A percentile compares a stretch with the other conserved stretches of the same genome.
Evolutionary conservation across 305 asterid genomes (phyloP).

Genomic region (Petunia hybrid): DNA sequence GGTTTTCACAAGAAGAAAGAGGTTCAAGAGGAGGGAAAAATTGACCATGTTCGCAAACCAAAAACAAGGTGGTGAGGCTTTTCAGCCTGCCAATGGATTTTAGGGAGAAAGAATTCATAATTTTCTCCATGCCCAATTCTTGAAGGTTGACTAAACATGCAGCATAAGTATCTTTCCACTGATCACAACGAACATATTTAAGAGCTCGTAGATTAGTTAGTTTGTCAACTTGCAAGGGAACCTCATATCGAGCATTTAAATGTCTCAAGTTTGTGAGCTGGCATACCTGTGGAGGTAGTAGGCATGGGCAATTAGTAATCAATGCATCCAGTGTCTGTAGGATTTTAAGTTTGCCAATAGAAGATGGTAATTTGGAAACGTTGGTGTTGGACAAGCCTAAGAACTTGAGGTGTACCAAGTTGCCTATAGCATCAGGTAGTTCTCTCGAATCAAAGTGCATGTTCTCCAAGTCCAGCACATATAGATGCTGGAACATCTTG

Average conservation of each 20-base stretch:
- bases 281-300: constrained; percentile 11
- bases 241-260: background rate
- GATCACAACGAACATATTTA: background rate
- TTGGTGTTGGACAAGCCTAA: background rate
- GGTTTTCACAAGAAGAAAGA: constrained; percentile 29
- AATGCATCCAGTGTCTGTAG: constrained; percentile 18
- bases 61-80: background rate
- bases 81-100: constrained; percentile 26
- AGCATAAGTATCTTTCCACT: constrained; percentile 31
- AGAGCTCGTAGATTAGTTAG: constrained; percentile 32
- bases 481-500: background rate
- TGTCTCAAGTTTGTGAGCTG: constrained; percentile 31
- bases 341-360: constrained; percentile 32
- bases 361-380: background rate
- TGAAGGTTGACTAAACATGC: constrained; percentile 31
- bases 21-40: constrained; percentile 31
- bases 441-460: rapidly evolving
- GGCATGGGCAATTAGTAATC: rapidly evolving
- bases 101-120: background rate
- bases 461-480: constrained; percentile 24
- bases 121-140: constrained; percentile 20
- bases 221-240: background rate
- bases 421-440: constrained; percentile 32
- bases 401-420: constrained; percentile 32
- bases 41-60: background rate